Evolutionary conservation across 1,139 yeast species (phyloP).

Genomic region (Sugiyamaella castrensis): DNA sequence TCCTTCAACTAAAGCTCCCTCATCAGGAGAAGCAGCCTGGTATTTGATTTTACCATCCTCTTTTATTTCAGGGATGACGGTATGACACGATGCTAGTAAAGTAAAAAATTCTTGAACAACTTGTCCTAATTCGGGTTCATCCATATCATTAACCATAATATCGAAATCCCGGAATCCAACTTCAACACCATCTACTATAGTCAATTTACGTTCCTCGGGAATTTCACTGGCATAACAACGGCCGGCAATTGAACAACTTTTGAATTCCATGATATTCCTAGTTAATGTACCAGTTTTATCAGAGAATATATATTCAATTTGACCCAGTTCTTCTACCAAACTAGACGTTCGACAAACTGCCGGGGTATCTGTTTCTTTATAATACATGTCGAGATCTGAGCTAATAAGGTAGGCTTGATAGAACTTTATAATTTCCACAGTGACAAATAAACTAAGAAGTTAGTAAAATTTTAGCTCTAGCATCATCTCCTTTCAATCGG

Average conservation of each 20-base stretch:
- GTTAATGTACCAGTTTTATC: constrained; percentile 98
- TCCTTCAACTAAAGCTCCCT: constrained; percentile 97
- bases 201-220: constrained; percentile 85
- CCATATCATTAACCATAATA: constrained; percentile 54
- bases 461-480: constrained; percentile 5
- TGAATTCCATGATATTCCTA: constrained; percentile 93
- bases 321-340: constrained; percentile 94
- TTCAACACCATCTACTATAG: constrained; percentile 73
- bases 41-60: constrained; percentile 62
- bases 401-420: constrained; percentile 94
- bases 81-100: constrained; percentile 87
- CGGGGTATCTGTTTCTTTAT: constrained; percentile 85
- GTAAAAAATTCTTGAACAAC: constrained; percentile 81
- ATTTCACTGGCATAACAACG: constrained; percentile 81
- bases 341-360: constrained; percentile 94
- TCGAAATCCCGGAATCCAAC: constrained; percentile 76
- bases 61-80: constrained; percentile 88
- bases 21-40: constrained; percentile 99
- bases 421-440: constrained; percentile 91
- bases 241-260: constrained; percentile 92
- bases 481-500: too few relatives aligned
- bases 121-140: constrained; percentile 48
- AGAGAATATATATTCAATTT: constrained; percentile 88
- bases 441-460: constrained; percentile 60
- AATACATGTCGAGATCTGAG: constrained; percentile 90